Percentiles rank a stretch among this genome's conserved stretches.
phyloP scores from a whole-genome alignment of 139 green algal species.

The Astrephomene gubernaculifera region DNA sequence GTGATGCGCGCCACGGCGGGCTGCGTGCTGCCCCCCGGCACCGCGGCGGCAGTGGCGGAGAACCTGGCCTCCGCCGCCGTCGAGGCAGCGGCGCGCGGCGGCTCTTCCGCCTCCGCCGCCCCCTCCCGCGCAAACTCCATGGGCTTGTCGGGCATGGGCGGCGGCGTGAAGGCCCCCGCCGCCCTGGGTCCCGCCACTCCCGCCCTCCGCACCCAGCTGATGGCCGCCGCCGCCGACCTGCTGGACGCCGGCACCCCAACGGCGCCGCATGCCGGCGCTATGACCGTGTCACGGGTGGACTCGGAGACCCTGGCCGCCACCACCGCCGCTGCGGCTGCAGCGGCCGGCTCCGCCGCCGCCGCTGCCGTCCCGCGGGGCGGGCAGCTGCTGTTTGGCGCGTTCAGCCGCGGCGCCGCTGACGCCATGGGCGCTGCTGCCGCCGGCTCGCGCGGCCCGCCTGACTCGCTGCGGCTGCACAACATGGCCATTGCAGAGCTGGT shows the following conservation, averaged over 20 bases:
- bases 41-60: constrained; percentile 16
- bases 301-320: not conserved
- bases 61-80: constrained; percentile 10
- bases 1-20: constrained; percentile 12
- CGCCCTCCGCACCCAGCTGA: not conserved
- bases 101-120: not conserved
- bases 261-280: not conserved
- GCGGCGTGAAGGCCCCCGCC: not conserved
- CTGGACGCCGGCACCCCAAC: no score
- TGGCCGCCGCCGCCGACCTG: not conserved
- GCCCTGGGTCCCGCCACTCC: constrained; percentile 1
- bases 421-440: not conserved
- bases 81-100: not conserved
- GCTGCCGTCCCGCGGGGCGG: not conserved
- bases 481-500: constrained; percentile 33
- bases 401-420: not conserved
- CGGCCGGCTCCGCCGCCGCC: not conserved
- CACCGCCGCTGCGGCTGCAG: not conserved
- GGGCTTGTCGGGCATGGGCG: not conserved
- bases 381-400: constrained; percentile 33
- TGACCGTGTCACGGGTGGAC: not conserved
- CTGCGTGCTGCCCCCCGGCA: not conserved
- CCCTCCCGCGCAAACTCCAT: not conserved
- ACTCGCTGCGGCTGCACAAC: constrained; percentile 12
- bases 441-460: not conserved